Evolutionary conservation across 768 basidiomycete genomes (phyloP), one percentile per base, ranked within the genome.

Genomic region (Russula compacta): DNA sequence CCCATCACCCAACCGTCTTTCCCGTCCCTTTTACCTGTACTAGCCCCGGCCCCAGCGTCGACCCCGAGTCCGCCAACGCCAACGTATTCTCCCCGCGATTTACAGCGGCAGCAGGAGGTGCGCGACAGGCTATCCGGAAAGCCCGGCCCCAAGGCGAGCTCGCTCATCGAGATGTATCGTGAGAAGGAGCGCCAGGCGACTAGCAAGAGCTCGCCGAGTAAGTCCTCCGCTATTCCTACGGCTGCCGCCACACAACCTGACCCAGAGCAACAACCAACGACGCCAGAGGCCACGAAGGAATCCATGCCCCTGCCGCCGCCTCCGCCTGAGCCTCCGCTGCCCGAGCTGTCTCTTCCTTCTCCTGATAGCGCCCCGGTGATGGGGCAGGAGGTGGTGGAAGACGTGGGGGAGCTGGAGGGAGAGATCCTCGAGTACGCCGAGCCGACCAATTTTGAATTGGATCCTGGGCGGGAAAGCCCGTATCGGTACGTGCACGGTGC

Each of bases 161-260:
- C 84, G 1, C 77, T 92, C 53, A 92, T 92, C 66, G 88, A 91
- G 71, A 87, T 92, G 87, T 92, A 90, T 67, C 82, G 88, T 53
- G 86, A 92, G 73, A 68, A 87, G 83, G 76, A 82, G 14, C 65
- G 65, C 9, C 43, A 42, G 79, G 67, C 80, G 77, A 57, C 59
- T 9, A 17, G 21, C n/a, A 6, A 11, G 19, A 24, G 52, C 32
- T 46, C 68, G 47, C 62, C 69, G 3, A 67, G 70, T 10, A 78
- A 75, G 58, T 73, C 38, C 1, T 9, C 56, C 5, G 15, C 7
- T 38, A 15, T 2, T 15, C 3, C 35, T 17, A 17, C 48, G 10
- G 21, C 24, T 4, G 32, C 33, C 33, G 9, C 14, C 15, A 24
- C 29, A 15, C 53, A 54, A n/a, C 17, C 40, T 17, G 12, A 38